phyloP scores from a whole-genome alignment of 2,329 filamentous ascomycete species.

The Neofusicoccum parvum region DNA sequence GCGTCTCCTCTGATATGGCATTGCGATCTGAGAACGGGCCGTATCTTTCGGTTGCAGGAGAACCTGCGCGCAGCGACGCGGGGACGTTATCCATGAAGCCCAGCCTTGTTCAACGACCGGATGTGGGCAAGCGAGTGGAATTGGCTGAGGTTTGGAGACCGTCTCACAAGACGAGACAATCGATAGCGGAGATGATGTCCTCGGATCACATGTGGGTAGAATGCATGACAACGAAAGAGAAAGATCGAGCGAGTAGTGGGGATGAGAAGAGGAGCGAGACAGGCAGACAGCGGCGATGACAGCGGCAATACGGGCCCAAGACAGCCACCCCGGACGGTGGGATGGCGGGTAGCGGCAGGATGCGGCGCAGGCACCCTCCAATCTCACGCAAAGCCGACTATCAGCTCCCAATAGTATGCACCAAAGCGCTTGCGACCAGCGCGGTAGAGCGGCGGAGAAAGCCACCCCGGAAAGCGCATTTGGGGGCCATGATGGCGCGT shows the following conservation, averaged over 20 bases:
- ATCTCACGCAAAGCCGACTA: not conserved
- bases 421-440: constrained; percentile 3
- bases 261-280: not conserved
- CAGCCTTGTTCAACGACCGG: not conserved
- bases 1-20: constrained; percentile 28
- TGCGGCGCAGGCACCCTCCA: constrained; percentile 11
- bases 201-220: not conserved
- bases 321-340: not conserved
- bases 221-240: not conserved
- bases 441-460: not conserved
- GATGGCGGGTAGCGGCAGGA: constrained; percentile 1
- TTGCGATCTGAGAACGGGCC: constrained; percentile 26
- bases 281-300: not conserved
- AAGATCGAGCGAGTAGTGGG: not conserved
- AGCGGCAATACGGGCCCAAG: not conserved
- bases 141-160: not conserved
- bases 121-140: not conserved
- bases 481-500: constrained; percentile 3
- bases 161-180: too few species aligned
- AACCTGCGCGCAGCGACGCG: constrained; percentile 34
- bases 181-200: too few species aligned
- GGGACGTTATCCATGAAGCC: constrained; percentile 34
- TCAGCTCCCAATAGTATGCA: not conserved
- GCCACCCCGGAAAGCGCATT: not conserved
- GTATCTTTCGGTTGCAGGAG: constrained; percentile 27